Base-by-base conservation (phyloP, 805 yeast species). In the Jamesozyma lodderae region DNA sequence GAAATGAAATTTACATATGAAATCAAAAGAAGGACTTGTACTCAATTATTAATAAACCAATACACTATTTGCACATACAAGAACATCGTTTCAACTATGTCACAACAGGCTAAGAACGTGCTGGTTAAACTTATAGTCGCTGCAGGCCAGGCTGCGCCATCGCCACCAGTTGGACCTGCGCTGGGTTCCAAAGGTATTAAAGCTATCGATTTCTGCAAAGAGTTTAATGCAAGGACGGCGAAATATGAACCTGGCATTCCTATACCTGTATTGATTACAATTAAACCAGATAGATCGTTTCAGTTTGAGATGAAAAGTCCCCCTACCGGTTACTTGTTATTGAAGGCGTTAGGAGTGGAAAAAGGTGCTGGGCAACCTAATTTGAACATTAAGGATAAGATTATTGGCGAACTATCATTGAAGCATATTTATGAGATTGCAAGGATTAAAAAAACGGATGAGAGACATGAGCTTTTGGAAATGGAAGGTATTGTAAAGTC, bases 111-210 rank as follows among this genome's bases (percentile, higher is more conserved):
- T 16, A 82, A 77, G 59, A 81, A 77, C 58, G 67, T 79, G 28
- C 55, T 88, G 50, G 86, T 90, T 38, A 92, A 90, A 62, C 74
- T 90, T 43, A 79, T 90, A 36, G 97, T 90, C 4, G 95, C 90
- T 7, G 97, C 98, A 4, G 97, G 97, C 4, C 84, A 87, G 60
- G 98, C 98, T 0, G 92, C 96, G 2, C 97, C 98, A 30, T 81
- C 96, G 2, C 98, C 98, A 21, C 98, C 98, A 6, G 97, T 92
- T 21, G 98, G 98, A 48, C 98, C 98, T 33, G 98, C 97, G 0
- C 69, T 92, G 35, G 98, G 98, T 49, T 90, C 97, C 42, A 90
- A 90, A 62, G 98, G 98, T 69, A 94, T 92, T 33, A 92, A 92
- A 60, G 97, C 97, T 46, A 92, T 92, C 55, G 98, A 92, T 62